Base-by-base conservation (phyloP, 495 filamentous ascomycete genomes). In the Cryomyces antarcticus region DNA sequence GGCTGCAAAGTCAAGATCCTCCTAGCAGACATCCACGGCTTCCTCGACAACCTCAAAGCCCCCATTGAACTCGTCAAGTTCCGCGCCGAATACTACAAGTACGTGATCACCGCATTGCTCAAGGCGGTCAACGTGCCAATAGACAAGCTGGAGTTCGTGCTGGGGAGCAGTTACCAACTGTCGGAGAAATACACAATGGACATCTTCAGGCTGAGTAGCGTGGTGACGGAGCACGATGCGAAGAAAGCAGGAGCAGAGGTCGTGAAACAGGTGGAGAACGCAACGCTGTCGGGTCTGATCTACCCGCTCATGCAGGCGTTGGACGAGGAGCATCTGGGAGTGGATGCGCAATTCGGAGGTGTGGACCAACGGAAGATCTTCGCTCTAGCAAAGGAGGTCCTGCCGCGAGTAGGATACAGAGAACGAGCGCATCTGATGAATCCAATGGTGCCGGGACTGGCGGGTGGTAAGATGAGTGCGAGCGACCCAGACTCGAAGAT, bases 301-400 rank as follows among this genome's bases (percentile, higher is more conserved):
- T 97, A 97, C 60, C 82, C 82, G 0, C 67, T 86, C 7, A 78
- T 97, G 56, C 89, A 97, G 61, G 78, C 78, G 4, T 65, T 96
- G 29, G 88, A 97, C 50, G 89, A 97, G 61, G 70, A 96, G 62
- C 74, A 94, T 62, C 67, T 97, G 4, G 71, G 74, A 42, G 81
- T 86, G 4, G 85, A 97, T 60, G 76, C 67, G 1, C 78, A 97
- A 49, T 79, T 78, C 39, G 80, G 80, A 6, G 75, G 77, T 38
- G 67, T 89, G 4, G 87, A 94, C 49, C 87, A 95, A 66, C 62
- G 88, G 31, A 97, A 97, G 57, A 72, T 96, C 29, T 97, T 96
- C 51, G 72, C 72, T 6, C 62, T 80, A 6, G 85, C 86, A 0
- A 77, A 80, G 30, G 82, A 87, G 50, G 69, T 71, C 46, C 58